These are phyloP conservation scores for Fraxinus angustifolia DNA, from an alignment of 305 asterid species.

Conservation along the genomic window DNA sequence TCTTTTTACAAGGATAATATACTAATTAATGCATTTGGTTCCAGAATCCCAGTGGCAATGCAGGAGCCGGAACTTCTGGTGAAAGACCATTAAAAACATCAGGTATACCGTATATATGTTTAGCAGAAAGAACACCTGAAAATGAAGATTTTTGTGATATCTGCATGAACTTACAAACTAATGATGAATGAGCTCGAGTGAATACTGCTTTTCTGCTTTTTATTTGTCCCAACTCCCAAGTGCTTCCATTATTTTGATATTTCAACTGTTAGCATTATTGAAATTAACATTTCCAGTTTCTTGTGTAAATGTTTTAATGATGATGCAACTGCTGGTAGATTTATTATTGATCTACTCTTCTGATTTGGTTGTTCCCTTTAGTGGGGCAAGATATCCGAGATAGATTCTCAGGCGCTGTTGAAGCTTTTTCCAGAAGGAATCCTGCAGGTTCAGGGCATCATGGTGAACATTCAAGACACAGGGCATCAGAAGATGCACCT, in stretches of 20 bases:
- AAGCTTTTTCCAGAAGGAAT: constrained; percentile 77
- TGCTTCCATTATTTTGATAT: not conserved
- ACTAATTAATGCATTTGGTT: constrained; percentile 25
- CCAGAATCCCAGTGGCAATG: constrained; percentile 69
- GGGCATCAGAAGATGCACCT: constrained; percentile 61
- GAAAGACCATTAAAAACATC: constrained; percentile 76
- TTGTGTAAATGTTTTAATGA: not conserved
- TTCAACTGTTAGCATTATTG: not conserved
- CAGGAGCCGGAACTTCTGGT: constrained; percentile 78
- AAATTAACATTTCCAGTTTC: not conserved
- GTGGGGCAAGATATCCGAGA: constrained; percentile 81
- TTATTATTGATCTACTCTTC: constrained; percentile 11
- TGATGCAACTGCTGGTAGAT: constrained; percentile 1
- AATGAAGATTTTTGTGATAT: not conserved
- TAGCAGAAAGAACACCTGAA: constrained; percentile 8
- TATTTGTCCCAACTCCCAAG: not conserved
- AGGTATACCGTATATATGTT: constrained; percentile 50
- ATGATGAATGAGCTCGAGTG: not conserved
- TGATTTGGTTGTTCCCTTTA: constrained; percentile 26
- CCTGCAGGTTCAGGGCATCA: constrained; percentile 57
- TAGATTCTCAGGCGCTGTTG: constrained; percentile 86
- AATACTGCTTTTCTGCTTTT: not conserved
- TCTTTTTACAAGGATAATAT: constrained; percentile 2
- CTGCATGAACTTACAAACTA: not conserved
- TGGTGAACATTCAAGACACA: constrained; percentile 65